Conservation (phyloP, 2,329 filamentous ascomycete genomes). For the Cytospora mali region DNA sequence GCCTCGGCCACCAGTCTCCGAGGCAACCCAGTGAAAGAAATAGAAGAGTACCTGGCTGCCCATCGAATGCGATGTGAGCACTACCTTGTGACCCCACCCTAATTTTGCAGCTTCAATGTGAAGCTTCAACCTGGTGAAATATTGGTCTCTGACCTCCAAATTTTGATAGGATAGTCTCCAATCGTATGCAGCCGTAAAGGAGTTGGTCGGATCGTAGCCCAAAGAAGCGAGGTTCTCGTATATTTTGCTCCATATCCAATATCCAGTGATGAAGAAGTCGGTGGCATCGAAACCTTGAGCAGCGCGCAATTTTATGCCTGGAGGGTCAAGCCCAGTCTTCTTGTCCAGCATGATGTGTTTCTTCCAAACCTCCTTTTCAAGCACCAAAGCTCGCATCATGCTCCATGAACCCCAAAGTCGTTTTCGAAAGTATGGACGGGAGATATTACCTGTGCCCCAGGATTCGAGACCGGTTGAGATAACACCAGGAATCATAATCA, state of each 20-base stretch:
- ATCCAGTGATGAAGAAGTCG: constrained; percentile 88
- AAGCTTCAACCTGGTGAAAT: constrained; percentile 87
- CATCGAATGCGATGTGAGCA: constrained; percentile 94
- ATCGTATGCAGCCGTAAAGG: constrained; percentile 75
- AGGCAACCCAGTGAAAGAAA: constrained; percentile 77
- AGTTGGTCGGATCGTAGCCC: constrained; percentile 86
- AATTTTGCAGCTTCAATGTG: constrained; percentile 83
- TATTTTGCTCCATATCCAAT: constrained; percentile 99
- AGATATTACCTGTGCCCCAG: constrained; percentile 87
- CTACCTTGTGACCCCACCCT: constrained; percentile 77
- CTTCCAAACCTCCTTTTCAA: constrained; percentile 96
- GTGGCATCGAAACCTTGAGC: constrained; percentile 97
- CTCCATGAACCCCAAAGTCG: constrained; percentile 97
- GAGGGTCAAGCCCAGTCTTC: constrained; percentile 85
- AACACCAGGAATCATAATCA: constrained; percentile 97
- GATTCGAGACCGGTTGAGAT: constrained; percentile 97
- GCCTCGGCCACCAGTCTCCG: constrained; percentile 74
- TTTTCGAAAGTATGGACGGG: constrained; percentile 90
- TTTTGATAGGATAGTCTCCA: constrained; percentile 92
- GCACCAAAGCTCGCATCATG: constrained; percentile 94
- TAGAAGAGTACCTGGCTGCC: constrained; percentile 92
- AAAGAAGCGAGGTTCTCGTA: constrained; percentile 94
- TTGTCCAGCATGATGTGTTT: constrained; percentile 96
- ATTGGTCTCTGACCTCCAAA: constrained; percentile 86
- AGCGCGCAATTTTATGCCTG: constrained; percentile 84